A percentile compares a stretch with the other conserved stretches of the same genome.
These are phyloP conservation scores for Aspergillus melleus DNA, from an alignment of 2,329 filamentous ascomycete genomes.

Conservation along the genomic window DNA sequence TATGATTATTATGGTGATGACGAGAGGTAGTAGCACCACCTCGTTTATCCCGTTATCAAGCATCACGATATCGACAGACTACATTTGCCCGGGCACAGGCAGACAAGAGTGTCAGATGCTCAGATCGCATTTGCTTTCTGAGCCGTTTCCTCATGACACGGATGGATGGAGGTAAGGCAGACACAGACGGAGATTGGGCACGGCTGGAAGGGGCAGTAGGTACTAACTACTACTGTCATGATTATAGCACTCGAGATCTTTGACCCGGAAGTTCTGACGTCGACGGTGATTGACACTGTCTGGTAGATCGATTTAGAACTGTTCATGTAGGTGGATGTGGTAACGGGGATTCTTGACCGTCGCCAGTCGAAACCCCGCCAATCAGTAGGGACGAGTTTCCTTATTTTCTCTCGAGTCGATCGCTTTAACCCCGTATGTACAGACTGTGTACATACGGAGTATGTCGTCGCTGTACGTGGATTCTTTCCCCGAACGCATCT, in stretches of 20 bases:
- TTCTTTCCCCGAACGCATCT: too few species aligned
- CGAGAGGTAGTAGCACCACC: not conserved
- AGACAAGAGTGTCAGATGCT: not conserved
- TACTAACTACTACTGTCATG: not conserved
- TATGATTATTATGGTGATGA: not conserved
- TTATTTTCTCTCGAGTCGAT: too few species aligned
- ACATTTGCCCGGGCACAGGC: not conserved
- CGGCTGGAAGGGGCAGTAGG: not conserved
- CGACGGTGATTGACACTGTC: not conserved
- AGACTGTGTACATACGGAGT: not conserved
- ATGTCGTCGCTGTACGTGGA: not conserved
- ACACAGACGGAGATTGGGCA: not conserved
- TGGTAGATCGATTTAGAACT: not conserved
- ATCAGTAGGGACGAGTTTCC: not conserved
- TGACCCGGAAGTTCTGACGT: not conserved
- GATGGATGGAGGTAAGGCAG: not conserved
- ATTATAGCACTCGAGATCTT: not conserved
- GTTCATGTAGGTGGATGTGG: not conserved
- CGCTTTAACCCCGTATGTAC: too few species aligned
- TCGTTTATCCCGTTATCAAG: not conserved
- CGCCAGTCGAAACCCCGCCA: not conserved
- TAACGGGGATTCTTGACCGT: not conserved
- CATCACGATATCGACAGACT: not conserved
- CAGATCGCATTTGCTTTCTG: not conserved
- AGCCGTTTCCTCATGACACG: not conserved